These are phyloP conservation scores for Neurospora africana DNA, from an alignment of 495 filamentous ascomycete species.

Conservation along the genomic window DNA sequence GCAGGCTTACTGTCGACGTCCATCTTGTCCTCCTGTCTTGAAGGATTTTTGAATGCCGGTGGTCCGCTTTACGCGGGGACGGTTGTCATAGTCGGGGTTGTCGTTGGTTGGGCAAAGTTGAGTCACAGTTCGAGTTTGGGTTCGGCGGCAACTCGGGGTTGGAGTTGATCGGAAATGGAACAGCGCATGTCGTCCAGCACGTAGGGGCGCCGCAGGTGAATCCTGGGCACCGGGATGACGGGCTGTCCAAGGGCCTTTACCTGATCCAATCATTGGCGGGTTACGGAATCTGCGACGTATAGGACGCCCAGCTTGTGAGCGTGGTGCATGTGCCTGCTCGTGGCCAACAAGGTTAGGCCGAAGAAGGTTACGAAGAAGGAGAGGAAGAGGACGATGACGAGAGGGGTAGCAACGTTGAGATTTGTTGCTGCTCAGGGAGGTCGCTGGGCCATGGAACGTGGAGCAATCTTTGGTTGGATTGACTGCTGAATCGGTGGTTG, in stretches of 20 bases:
- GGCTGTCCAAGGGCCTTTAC: not conserved
- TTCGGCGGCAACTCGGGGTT: not conserved
- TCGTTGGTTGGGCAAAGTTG: conserved; percentile 97
- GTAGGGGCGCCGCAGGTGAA: not conserved
- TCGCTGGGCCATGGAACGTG: not conserved
- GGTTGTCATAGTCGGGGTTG: conserved; percentile 87
- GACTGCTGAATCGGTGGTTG: conserved; percentile 18
- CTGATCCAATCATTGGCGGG: not conserved
- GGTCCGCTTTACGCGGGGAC: conserved; percentile 82
- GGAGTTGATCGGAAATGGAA: not conserved
- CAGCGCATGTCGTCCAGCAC: not conserved
- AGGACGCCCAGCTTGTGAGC: not conserved
- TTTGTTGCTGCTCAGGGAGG: not conserved
- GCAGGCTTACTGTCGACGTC: no score
- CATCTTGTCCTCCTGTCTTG: not conserved
- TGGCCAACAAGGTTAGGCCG: not conserved
- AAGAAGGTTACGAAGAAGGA: not conserved
- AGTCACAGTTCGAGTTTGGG: not conserved
- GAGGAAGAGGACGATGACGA: not conserved
- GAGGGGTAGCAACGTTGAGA: not conserved
- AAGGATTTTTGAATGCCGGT: conserved; percentile 93
- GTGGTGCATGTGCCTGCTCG: not conserved
- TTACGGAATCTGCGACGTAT: not conserved
- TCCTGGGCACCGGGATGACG: not conserved
- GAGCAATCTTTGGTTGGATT: not conserved